Evolutionary conservation across 176 grass and related monocot genomes (phyloP).

Genomic region (Musa acuminata): DNA sequence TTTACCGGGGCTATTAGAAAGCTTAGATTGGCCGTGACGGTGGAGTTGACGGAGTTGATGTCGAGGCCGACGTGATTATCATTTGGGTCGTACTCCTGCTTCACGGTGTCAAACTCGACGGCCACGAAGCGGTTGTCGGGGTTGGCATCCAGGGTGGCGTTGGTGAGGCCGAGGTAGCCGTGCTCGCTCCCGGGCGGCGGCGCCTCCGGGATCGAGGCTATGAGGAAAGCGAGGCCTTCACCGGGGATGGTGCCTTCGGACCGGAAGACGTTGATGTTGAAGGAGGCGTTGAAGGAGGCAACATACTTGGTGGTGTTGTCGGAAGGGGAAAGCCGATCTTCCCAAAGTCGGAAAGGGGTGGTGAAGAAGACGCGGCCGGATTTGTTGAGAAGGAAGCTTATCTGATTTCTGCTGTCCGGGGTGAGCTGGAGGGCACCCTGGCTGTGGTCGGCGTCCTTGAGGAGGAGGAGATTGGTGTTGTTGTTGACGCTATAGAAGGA

Average conservation of each 20-base stretch:
- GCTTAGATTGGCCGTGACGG: not conserved
- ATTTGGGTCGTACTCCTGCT: conserved; percentile 49
- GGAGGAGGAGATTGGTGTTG: not conserved
- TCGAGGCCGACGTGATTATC: conserved; percentile 88
- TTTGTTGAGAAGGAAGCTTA: conserved; percentile 21
- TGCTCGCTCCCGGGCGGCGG: conserved; percentile 25
- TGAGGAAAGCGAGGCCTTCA: conserved; percentile 61
- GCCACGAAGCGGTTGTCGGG: conserved; percentile 47
- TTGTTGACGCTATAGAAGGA: not conserved
- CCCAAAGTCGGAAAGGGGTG: conserved; percentile 37
- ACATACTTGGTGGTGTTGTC: conserved; percentile 16
- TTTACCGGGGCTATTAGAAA: conserved; percentile 35
- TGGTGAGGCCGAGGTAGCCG: conserved; percentile 64
- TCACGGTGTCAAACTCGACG: conserved; percentile 66
- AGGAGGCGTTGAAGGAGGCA: conserved; percentile 70
- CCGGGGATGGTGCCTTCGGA: not conserved
- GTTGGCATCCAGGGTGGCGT: conserved; percentile 37
- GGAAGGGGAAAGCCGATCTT: not conserved
- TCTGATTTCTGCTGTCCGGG: conserved; percentile 11
- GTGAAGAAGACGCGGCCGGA: conserved; percentile 40
- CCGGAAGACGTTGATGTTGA: conserved; percentile 40
- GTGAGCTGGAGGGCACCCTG: conserved; percentile 55
- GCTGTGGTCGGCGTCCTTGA: not conserved
- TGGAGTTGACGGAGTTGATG: conserved; percentile 51
- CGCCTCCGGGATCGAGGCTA: conserved; percentile 14